Conservation (phyloP, 177 flowering plant species). For the Vitis hybrid region DNA sequence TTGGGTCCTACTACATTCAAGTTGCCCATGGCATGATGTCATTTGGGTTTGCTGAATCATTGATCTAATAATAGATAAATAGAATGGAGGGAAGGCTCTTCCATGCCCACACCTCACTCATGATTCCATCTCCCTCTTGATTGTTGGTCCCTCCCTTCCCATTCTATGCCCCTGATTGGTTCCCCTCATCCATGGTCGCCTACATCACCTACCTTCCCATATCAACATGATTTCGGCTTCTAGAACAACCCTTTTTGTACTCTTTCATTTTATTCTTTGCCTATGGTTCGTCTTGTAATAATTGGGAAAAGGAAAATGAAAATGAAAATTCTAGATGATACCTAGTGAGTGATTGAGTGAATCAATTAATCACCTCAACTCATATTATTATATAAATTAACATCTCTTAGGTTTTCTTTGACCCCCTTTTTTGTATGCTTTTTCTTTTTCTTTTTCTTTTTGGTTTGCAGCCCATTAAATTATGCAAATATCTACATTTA, state of each 20-base stretch:
- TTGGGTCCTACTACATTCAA: conserved; percentile 13
- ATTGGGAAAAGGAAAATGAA: no score
- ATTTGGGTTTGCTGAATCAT: conserved; percentile 18
- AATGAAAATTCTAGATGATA: no score
- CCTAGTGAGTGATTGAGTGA: no score
- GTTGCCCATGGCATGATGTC: conserved; percentile 40
- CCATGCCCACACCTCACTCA: conserved; percentile 27
- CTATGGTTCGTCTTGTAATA: no score
- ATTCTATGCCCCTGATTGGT: conserved; percentile 13
- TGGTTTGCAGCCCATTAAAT: no score
- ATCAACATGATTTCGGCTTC: not conserved
- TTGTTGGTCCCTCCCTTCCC: not conserved
- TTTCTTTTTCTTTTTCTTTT: no score
- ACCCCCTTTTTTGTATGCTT: no score
- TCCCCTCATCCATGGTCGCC: conserved; percentile 7
- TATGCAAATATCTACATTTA: no score
- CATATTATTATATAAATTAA: no score
- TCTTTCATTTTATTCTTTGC: no score
- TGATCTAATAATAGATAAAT: conserved; percentile 9
- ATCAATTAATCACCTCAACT: no score
- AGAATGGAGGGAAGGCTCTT: conserved; percentile 6
- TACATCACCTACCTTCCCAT: conserved; percentile 10
- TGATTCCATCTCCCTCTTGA: not conserved
- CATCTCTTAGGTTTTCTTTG: no score
- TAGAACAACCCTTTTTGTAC: not conserved